Percentiles rank a stretch among this genome's conserved stretches.
Evolutionary conservation across 768 basidiomycete genomes (phyloP).

Genomic region (Dioszegia aurantiaca): DNA sequence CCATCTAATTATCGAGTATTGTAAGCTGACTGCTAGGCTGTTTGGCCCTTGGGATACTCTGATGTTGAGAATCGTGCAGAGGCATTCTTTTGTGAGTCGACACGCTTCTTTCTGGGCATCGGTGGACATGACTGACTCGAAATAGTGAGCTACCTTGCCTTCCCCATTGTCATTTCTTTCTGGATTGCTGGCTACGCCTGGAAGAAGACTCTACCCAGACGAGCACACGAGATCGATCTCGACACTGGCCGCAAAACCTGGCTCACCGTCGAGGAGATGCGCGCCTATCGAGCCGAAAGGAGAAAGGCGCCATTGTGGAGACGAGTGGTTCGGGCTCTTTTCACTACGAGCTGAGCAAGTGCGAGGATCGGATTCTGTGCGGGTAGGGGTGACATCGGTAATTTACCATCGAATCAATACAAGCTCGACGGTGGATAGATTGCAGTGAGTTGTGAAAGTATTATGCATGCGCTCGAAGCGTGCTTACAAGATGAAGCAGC

Average conservation of each 20-base stretch:
- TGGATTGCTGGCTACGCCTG: conserved; percentile 41
- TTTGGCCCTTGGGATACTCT: conserved; percentile 46
- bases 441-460: too few relatives aligned
- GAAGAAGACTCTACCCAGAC: conserved; percentile 43
- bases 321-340: conserved; percentile 42
- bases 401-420: too few relatives aligned
- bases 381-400: too few relatives aligned
- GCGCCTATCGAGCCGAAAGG: conserved; percentile 39
- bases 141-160: conserved; percentile 39
- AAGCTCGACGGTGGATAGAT: too few relatives aligned
- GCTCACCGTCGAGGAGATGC: conserved; percentile 50
- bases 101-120: background rate
- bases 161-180: conserved; percentile 44
- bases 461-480: too few relatives aligned
- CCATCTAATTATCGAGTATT: too few relatives aligned
- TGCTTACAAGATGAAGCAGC: too few relatives aligned
- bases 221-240: conserved; percentile 49
- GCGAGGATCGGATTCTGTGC: too few relatives aligned
- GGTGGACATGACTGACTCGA: background rate
- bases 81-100: conserved; percentile 44
- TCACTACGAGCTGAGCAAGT: conserved; percentile 24
- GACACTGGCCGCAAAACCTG: conserved; percentile 51
- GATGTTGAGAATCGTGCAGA: conserved; percentile 28
- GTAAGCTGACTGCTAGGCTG: conserved; percentile 3
- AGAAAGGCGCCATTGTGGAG: conserved; percentile 36